Conservation (phyloP, 306 rosid genomes). For the Pyrus pyrifolia region DNA sequence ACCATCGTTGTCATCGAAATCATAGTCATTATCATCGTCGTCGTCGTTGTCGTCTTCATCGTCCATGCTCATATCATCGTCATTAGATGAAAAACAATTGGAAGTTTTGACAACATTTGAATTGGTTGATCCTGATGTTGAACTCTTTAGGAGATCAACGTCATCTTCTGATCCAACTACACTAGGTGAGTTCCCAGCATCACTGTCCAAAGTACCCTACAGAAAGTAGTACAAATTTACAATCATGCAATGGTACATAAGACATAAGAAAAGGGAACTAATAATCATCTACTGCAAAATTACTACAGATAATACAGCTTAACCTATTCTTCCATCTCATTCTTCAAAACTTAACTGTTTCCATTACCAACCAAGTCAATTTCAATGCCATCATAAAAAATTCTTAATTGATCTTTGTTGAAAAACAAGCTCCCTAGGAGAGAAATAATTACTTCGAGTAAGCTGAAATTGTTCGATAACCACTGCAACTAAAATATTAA, state of each 20-base stretch:
- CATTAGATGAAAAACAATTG: slow-evolving; percentile 33
- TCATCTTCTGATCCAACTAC: slow-evolving; percentile 40
- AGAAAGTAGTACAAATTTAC: neutral
- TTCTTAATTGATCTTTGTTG: neutral
- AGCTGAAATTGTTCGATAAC: neutral
- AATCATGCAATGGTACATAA: slow-evolving; percentile 6
- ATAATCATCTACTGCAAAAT: neutral
- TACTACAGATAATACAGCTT: neutral
- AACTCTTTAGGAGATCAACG: slow-evolving; percentile 43
- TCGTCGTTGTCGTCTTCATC: slow-evolving; percentile 37
- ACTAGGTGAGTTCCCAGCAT: slow-evolving; percentile 29
- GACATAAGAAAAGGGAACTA: neutral
- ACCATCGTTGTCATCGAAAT: slow-evolving; percentile 31
- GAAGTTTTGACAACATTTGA: slow-evolving; percentile 34
- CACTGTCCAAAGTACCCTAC: slow-evolving; percentile 33
- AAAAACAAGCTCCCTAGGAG: neutral
- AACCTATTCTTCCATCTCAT: neutral
- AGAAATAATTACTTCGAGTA: neutral
- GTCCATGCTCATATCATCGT: slow-evolving; percentile 32
- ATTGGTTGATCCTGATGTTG: slow-evolving; percentile 40
- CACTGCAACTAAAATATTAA: neutral
- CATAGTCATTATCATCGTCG: slow-evolving; percentile 37
- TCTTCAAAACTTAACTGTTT: neutral
- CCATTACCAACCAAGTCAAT: neutral
- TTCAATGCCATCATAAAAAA: neutral